These are phyloP conservation scores for Termitomyces sp. DNA, from an alignment of 768 basidiomycete species.

Conservation along the genomic window DNA sequence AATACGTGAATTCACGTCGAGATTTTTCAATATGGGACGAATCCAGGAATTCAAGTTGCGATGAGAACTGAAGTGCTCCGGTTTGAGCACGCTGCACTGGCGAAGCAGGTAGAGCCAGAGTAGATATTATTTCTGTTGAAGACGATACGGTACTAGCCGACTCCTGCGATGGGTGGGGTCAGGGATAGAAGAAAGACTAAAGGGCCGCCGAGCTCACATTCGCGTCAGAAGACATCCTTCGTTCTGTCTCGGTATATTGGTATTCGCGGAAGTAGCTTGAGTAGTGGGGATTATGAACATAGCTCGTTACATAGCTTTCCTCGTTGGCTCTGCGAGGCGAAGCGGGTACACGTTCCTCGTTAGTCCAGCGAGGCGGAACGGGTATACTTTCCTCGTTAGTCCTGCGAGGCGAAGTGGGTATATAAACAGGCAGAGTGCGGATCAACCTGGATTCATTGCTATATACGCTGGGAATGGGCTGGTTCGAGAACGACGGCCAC, in stretches of 20 bases:
- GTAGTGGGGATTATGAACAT: neutral
- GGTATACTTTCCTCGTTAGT: too few relatives aligned
- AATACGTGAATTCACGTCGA: neutral
- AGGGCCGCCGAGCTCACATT: neutral
- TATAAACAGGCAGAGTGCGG: too few relatives aligned
- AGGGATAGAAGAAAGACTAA: too few relatives aligned
- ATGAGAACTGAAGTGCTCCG: slow-evolving; percentile 13
- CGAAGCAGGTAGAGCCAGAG: neutral
- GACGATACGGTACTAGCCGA: neutral
- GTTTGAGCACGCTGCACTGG: neutral
- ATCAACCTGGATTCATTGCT: neutral
- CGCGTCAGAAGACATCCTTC: neutral
- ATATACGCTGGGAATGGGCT: neutral
- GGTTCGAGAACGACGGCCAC: too few relatives aligned
- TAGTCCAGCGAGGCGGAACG: too few relatives aligned
- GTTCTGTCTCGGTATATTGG: neutral
- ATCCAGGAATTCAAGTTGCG: slow-evolving; percentile 15
- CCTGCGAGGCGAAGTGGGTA: neutral
- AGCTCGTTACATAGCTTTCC: neutral
- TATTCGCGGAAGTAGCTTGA: neutral
- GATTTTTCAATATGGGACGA: neutral
- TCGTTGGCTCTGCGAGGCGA: neutral
- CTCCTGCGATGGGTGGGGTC: neutral
- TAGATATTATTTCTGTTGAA: too few relatives aligned
- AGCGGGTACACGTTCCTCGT: too few relatives aligned